These are phyloP conservation scores for Garcia nutans DNA, from an alignment of 345 rosid species.

Conservation along the genomic window DNA sequence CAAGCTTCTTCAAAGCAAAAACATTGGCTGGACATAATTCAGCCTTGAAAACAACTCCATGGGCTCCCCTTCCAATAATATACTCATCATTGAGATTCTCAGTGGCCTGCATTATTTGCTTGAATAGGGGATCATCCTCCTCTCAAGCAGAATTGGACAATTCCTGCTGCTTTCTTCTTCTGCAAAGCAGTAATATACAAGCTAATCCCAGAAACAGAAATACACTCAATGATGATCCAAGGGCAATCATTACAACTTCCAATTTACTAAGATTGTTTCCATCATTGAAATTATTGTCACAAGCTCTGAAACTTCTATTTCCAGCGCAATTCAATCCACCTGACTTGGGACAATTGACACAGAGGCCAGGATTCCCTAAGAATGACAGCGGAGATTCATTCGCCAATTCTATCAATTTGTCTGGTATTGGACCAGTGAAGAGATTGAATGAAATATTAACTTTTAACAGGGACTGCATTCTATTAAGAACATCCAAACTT, in stretches of 20 bases:
- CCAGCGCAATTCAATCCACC: conserved; percentile 23
- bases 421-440: conserved; percentile 68
- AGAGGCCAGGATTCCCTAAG: conserved; percentile 56
- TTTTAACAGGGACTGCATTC: conserved; percentile 37
- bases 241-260: conserved; percentile 40
- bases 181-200: conserved; percentile 21
- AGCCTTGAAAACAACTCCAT: conserved; percentile 73
- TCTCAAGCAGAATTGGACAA: conserved; percentile 37
- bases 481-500: conserved; percentile 40
- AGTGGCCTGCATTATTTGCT: conserved; percentile 58
- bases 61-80: conserved; percentile 72
- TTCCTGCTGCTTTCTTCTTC: conserved; percentile 37
- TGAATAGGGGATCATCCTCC: conserved; percentile 46
- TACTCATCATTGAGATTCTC: conserved; percentile 60
- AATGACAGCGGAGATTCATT: conserved; percentile 46
- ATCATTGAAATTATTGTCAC: conserved; percentile 27
- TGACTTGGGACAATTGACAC: conserved; percentile 46
- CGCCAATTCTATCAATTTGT: conserved; percentile 30
- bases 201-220: conserved; percentile 35
- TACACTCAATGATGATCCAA: conserved; percentile 32
- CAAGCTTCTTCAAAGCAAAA: conserved; percentile 66
- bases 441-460: conserved; percentile 60
- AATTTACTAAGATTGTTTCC: conserved; percentile 32
- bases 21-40: conserved; percentile 39
- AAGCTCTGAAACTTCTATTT: conserved; percentile 34